Percentiles rank a stretch among this genome's conserved stretches.
These are phyloP conservation scores for Hippophae gyantsensis DNA, from an alignment of 306 rosid genomes.

Conservation along the genomic window DNA sequence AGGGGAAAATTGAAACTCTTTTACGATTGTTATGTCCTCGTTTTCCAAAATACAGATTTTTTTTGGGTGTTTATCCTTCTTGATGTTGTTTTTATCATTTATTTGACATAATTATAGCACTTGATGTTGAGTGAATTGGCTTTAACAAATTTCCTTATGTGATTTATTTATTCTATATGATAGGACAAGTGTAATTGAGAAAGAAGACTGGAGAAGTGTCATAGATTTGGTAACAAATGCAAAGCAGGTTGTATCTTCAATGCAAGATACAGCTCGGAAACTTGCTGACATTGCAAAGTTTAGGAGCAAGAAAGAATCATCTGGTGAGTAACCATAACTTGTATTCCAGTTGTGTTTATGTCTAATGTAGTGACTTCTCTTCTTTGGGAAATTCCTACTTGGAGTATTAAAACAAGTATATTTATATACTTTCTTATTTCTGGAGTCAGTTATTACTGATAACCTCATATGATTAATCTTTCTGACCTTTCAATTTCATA, in stretches of 20 bases:
- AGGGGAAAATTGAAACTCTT: too few species aligned
- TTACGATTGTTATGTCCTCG: too few species aligned
- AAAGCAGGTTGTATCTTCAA: constrained; percentile 66
- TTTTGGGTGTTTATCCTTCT: too few species aligned
- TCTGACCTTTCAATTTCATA: too few species aligned
- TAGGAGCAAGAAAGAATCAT: constrained; percentile 31
- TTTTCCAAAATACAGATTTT: too few species aligned
- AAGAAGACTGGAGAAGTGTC: constrained; percentile 71
- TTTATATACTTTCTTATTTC: too few species aligned
- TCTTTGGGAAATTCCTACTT: too few species aligned
- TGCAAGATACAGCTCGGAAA: constrained; percentile 80
- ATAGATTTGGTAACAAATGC: constrained; percentile 82
- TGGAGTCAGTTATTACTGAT: too few species aligned
- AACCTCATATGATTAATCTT: too few species aligned
- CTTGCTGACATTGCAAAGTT: constrained; percentile 73
- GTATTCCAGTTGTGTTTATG: not conserved
- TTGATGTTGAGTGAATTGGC: constrained; percentile 12
- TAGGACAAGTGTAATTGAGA: constrained; percentile 72
- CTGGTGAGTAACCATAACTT: constrained; percentile 28
- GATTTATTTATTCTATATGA: constrained; percentile 12
- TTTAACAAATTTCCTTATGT: constrained; percentile 14
- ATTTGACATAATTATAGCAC: constrained; percentile 16
- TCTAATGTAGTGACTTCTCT: not conserved
- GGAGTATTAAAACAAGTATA: too few species aligned
- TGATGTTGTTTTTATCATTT: not conserved